Evolutionary conservation across 2,329 filamentous ascomycete genomes (phyloP).

Genomic region (Sarocladium strictum): DNA sequence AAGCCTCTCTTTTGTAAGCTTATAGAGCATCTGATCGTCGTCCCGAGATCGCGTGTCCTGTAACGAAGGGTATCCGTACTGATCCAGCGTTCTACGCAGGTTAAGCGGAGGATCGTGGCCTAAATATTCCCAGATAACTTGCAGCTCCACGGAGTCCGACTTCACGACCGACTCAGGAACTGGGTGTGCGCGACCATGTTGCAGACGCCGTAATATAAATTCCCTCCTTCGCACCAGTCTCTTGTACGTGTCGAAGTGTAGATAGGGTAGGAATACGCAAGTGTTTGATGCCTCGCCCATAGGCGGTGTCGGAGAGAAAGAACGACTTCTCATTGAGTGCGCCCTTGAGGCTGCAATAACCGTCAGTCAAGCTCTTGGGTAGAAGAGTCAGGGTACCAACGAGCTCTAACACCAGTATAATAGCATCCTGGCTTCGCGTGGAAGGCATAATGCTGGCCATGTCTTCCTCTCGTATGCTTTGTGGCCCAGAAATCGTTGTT

Average conservation of each 20-base stretch:
- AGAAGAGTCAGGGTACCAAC: conserved; percentile 17
- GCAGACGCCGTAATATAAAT: conserved; percentile 45
- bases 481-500: conserved; percentile 43
- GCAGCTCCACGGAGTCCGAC: conserved; percentile 49
- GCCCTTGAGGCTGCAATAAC: conserved; percentile 29
- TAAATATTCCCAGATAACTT: conserved; percentile 58
- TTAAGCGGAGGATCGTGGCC: conserved; percentile 57
- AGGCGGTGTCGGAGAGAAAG: conserved; percentile 21
- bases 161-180: conserved; percentile 48
- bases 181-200: conserved; percentile 49
- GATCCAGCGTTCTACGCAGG: conserved; percentile 55
- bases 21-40: conserved; percentile 63
- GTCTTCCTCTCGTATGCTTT: conserved; percentile 41
- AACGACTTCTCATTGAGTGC: conserved; percentile 21
- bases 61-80: conserved; percentile 57
- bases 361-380: neutral
- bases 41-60: conserved; percentile 55
- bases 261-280: conserved; percentile 51
- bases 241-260: conserved; percentile 60
- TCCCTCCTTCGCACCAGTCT: conserved; percentile 50
- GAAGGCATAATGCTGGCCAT: conserved; percentile 43
- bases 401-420: conserved; percentile 32
- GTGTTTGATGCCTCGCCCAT: conserved; percentile 32
- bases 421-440: conserved; percentile 43
- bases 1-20: conserved; percentile 48